These are phyloP conservation scores for Mortierella sp. DNA, from an alignment of 371 early-diverging fungal genomes.

Conservation along the genomic window DNA sequence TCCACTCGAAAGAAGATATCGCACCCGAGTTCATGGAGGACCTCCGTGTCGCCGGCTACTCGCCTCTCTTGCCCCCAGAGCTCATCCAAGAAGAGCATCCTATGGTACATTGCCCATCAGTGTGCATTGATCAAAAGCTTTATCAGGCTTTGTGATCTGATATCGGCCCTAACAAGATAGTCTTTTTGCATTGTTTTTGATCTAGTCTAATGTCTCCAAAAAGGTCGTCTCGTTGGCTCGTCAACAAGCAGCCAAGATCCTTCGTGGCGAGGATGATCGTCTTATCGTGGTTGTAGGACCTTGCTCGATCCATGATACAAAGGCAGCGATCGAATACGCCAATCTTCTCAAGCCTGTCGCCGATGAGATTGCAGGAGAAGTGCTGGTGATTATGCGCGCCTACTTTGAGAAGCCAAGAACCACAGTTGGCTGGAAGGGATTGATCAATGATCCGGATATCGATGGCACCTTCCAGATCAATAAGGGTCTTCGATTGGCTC, in stretches of 20 bases:
- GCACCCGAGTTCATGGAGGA: slow-evolving; percentile 67
- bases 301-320: slow-evolving; percentile 93
- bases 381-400: slow-evolving; percentile 90
- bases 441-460: slow-evolving; percentile 81
- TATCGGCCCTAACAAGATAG: too few species aligned
- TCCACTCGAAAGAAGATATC: slow-evolving; percentile 47
- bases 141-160: too few species aligned
- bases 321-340: slow-evolving; percentile 88
- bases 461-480: slow-evolving; percentile 85
- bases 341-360: slow-evolving; percentile 55
- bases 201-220: slow-evolving; percentile 55
- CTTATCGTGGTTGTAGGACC: slow-evolving; percentile 84
- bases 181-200: not conserved
- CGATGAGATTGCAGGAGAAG: slow-evolving; percentile 69
- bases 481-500: slow-evolving; percentile 87
- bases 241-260: slow-evolving; percentile 72
- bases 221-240: slow-evolving; percentile 62
- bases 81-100: slow-evolving; percentile 71
- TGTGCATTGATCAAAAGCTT: too few species aligned
- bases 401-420: slow-evolving; percentile 97
- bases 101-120: slow-evolving; percentile 59
- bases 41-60: slow-evolving; percentile 70
- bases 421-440: slow-evolving; percentile 95
- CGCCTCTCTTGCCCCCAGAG: slow-evolving; percentile 68
- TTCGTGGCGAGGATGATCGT: slow-evolving; percentile 81